Base-by-base conservation (phyloP, 176 grass and related monocot genomes). In the Phoenix roebelenii region DNA sequence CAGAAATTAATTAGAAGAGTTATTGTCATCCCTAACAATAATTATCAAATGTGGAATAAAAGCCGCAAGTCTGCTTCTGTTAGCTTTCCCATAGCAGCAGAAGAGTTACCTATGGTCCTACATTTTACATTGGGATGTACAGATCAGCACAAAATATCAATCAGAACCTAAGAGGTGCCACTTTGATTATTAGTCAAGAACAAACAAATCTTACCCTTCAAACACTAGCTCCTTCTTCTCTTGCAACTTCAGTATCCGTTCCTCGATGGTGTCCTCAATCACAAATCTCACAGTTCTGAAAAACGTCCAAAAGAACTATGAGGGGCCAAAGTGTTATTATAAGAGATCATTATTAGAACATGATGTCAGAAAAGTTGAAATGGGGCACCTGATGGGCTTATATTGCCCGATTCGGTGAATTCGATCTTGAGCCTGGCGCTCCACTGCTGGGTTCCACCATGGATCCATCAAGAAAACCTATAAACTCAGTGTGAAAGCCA, bases 401-500 rank as follows among this genome's bases (percentile, higher is more conserved):
- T 78, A 98, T 19, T 98, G 93, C n/a, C 93, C 93, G 2, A 98
- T 98, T 15, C 93, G 66, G 30, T 97, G 93, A 53, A 92, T 97
- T 22, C 93, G 79, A 71, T 97, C 93, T 69, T 97, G 93, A 4
- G 93, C 93, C 50, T 97, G 93, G 55, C 68, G 84, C 50, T 97
- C 87, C 0, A 92, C 87, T 5, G 87, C 93, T 7, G 93, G 93
- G 74, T 97, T 97, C 87, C 93, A 97, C 93, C 93, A 97, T 28
- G 84, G 93, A 58, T 92, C 93, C 87, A 97, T 97, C 73, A 98
- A 72, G 66, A 88, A 98, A 66, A 98, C 87, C 93, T 98, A 77
- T 25, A 61, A 70, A 55, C 49, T 25, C 5, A 74, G 69, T 3
- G 66, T 0, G 22, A 3, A 23, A 69, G 25, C 22, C 35, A 65